Base-by-base conservation (phyloP, 768 basidiomycete species). In the Phylloporus scabripes region DNA sequence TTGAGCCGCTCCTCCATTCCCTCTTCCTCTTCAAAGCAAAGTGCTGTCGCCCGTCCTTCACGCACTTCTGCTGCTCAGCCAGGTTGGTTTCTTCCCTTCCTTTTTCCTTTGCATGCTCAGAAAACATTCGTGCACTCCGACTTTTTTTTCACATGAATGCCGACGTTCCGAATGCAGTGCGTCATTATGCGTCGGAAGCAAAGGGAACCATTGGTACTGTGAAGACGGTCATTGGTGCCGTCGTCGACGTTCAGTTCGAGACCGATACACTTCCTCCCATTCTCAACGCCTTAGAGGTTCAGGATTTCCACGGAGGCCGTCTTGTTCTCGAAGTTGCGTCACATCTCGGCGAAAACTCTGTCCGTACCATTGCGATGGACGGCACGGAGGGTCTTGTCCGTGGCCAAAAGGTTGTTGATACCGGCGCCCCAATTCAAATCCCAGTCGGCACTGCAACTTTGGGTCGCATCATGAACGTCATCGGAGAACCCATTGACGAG, bases 381-480 rank as follows among this genome's bases (percentile, higher is more conserved):
- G 94, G 95, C 85, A 99, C 96, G 46, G 96, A 96, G 74, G 96
- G 96, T 89, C 90, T 99, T 65, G 94, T 99, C 58, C 93, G 96
- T 74, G 96, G 96, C 43, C 89, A 94, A 71, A 92, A 85, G 76
- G 96, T 98, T 65, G 66, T 96, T 64, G 96, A 98, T 74, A 96
- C 95, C 33, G 96, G 96, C 68, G 77, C 85, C 44, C 96, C 96
- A 71, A 99, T 99, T 73, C 79, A 80, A 73, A 91, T 99, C 55
- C 96, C 96, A 59, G 96, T 99, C 65, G 96, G 96, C 56, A 82
- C 81, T 53, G 91, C 80, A 50, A 94, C 91, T 49, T 85, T 99
- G 51, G 96, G 96, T 43, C 92, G 96, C 66, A 99, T 99, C 81
- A 98, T 99, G 92, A 99, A 98, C 74, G 96, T 99, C 73, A 98